Conservation (phyloP, 208 protist species). For the Acanthamoeba culbertsoni region DNA sequence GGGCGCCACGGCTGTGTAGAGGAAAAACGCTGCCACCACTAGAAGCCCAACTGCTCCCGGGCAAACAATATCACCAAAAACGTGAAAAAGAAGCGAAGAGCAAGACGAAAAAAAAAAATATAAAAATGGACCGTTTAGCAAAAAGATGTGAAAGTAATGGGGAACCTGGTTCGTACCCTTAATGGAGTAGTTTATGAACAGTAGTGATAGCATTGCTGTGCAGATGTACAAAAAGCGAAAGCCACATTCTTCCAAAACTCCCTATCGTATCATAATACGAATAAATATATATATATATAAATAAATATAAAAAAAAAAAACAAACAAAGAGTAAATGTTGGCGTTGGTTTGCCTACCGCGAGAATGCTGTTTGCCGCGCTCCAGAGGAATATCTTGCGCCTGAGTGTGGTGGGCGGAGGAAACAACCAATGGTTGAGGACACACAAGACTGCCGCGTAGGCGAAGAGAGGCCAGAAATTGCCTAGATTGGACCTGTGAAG, state of each 20-base stretch:
- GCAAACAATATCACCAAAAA: neutral
- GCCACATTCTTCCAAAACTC: neutral
- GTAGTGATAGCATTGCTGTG: neutral
- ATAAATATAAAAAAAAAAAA: too few species aligned
- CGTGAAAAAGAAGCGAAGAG: too few species aligned
- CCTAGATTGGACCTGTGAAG: neutral
- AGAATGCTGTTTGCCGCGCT: conserved; percentile 33
- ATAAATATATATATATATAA: too few species aligned
- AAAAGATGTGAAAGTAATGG: neutral
- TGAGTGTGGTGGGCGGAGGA: neutral
- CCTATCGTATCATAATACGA: neutral
- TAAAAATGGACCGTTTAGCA: too few species aligned
- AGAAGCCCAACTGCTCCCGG: too few species aligned
- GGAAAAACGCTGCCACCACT: too few species aligned
- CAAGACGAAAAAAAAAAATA: neutral
- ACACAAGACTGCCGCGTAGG: conserved; percentile 5
- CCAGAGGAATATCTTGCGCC: neutral
- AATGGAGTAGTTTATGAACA: neutral
- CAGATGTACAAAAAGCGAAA: conserved; percentile 43
- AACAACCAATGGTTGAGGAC: neutral
- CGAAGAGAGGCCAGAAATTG: conserved; percentile 26
- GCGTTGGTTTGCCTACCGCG: neutral
- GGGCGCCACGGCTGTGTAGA: too few species aligned
- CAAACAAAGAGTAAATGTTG: neutral
- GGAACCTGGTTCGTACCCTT: too few species aligned